phyloP scores from a whole-genome alignment of 129 eudicot species.

The Centrapalus pauciflorus region DNA sequence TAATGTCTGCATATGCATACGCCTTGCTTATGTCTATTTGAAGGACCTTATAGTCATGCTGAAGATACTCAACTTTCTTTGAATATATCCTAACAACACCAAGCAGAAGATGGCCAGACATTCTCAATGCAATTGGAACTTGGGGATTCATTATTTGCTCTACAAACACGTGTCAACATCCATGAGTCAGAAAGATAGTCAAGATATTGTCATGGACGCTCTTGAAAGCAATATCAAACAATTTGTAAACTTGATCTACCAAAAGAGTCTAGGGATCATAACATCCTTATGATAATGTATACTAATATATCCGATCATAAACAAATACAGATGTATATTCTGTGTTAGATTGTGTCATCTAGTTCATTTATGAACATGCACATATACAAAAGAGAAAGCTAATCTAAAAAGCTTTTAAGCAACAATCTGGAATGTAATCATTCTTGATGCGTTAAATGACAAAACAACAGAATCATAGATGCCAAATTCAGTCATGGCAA shows the following conservation, averaged over 20 bases:
- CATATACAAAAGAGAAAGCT: too few relatives aligned
- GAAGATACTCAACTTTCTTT: slow-evolving; percentile 89
- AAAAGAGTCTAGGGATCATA: not conserved
- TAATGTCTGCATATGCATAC: slow-evolving; percentile 44
- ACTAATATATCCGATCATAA: not conserved
- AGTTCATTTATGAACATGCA: too few relatives aligned
- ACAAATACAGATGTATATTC: too few relatives aligned
- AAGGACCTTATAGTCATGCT: slow-evolving; percentile 59
- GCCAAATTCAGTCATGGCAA: not conserved
- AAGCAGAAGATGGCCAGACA: slow-evolving; percentile 86
- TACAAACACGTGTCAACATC: slow-evolving; percentile 9
- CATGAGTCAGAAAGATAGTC: not conserved
- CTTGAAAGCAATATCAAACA: not conserved
- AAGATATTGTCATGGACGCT: not conserved
- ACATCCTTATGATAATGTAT: not conserved
- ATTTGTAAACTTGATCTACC: not conserved
- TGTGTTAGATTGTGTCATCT: too few relatives aligned
- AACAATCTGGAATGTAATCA: too few relatives aligned
- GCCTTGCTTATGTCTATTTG: slow-evolving; percentile 51
- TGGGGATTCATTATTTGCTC: slow-evolving; percentile 86
- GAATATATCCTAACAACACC: slow-evolving; percentile 91
- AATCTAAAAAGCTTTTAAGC: too few relatives aligned
- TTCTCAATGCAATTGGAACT: slow-evolving; percentile 86
- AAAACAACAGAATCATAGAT: not conserved
- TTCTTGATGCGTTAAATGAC: not conserved